Conservation (phyloP, 1,139 yeast genomes). For the Protomyces inundatus region DNA sequence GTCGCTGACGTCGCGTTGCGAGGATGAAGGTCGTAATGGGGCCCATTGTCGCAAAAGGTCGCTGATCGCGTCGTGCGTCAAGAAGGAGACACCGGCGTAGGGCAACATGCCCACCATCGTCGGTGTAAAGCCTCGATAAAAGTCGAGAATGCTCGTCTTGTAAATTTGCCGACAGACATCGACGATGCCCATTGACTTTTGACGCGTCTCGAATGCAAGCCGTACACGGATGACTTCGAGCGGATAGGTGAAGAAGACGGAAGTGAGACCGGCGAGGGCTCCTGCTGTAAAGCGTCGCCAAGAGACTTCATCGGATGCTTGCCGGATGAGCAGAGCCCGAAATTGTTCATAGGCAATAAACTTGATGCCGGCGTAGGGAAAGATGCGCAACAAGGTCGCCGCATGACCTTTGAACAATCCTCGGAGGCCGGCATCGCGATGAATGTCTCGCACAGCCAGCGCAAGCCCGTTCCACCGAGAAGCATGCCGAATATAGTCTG, state of each 20-base stretch:
- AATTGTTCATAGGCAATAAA: slow-evolving; percentile 97
- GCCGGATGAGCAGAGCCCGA: slow-evolving; percentile 70
- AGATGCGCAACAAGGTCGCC: slow-evolving; percentile 80
- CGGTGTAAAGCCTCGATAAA: slow-evolving; percentile 90
- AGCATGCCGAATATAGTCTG: slow-evolving; percentile 72
- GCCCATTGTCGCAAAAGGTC: slow-evolving; percentile 57
- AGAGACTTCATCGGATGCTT: slow-evolving; percentile 68
- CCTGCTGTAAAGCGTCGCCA: slow-evolving; percentile 80
- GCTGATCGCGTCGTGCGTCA: slow-evolving; percentile 86
- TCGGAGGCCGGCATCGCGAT: slow-evolving; percentile 60
- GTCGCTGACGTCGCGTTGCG: slow-evolving; percentile 48
- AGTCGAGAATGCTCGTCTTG: slow-evolving; percentile 45
- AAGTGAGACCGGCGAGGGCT: slow-evolving; percentile 66
- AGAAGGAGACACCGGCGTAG: slow-evolving; percentile 94
- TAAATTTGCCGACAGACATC: slow-evolving; percentile 32
- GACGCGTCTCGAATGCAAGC: slow-evolving; percentile 63
- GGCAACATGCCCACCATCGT: slow-evolving; percentile 95
- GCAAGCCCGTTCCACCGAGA: slow-evolving; percentile 76
- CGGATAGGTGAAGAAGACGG: slow-evolving; percentile 89
- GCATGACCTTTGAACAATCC: slow-evolving; percentile 96
- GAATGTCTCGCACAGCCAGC: slow-evolving; percentile 64
- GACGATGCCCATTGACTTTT: not conserved
- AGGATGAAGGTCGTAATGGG: slow-evolving; percentile 46
- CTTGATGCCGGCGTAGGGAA: slow-evolving; percentile 96
- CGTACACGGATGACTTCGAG: slow-evolving; percentile 84